Conservation (phyloP, 306 rosid genomes). For the Senna tora region DNA sequence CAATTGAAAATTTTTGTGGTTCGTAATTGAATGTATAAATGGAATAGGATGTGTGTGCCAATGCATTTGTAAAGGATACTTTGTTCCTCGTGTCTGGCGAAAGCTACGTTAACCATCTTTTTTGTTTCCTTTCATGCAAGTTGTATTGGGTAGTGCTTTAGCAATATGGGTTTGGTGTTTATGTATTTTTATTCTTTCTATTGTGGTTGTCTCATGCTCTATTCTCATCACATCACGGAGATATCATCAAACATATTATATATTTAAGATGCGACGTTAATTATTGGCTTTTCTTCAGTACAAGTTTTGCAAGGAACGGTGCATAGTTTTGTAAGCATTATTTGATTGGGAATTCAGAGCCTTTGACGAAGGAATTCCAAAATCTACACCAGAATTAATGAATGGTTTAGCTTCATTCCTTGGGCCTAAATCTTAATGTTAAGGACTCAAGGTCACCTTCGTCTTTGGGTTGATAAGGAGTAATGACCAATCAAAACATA, state of each 20-base stretch:
- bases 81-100: not conserved
- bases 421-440: not conserved
- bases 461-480: not conserved
- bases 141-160: not conserved
- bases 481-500: not conserved
- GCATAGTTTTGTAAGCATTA: no score
- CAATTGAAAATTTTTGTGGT: not conserved
- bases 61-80: not conserved
- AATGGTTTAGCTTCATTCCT: not conserved
- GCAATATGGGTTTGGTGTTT: not conserved
- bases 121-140: not conserved
- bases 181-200: not conserved
- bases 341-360: no score
- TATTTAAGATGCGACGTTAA: not conserved
- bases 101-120: not conserved
- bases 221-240: not conserved
- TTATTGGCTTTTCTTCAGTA: not conserved
- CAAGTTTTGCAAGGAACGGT: not conserved
- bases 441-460: not conserved
- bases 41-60: not conserved
- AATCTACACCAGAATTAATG: not conserved
- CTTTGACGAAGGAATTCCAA: not conserved
- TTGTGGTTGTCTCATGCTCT: not conserved
- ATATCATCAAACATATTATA: not conserved
- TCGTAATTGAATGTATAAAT: not conserved